Evolutionary conservation across 1,139 yeast genomes (phyloP).

Genomic region (Sugiyamaella castrensis): DNA sequence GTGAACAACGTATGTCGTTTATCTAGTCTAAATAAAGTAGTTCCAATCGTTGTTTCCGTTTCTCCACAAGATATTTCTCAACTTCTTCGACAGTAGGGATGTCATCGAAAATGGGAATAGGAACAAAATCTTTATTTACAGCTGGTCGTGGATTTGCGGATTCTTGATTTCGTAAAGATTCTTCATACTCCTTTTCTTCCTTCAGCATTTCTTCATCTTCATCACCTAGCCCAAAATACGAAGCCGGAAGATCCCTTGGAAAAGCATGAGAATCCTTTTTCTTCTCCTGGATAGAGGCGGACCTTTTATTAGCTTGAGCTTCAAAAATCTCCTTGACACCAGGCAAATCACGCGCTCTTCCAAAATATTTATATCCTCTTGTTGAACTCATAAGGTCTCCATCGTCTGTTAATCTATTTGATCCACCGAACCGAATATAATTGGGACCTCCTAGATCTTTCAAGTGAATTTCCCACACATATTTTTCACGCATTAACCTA

Average conservation of each 20-base stretch:
- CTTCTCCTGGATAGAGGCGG: background rate
- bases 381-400: constrained; percentile 26
- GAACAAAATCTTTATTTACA: constrained; percentile 17
- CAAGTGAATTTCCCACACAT: constrained; percentile 77
- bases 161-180: background rate
- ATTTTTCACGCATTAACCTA: constrained; percentile 60
- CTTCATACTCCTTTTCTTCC: constrained; percentile 31
- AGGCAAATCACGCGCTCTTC: constrained; percentile 77
- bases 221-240: constrained; percentile 47
- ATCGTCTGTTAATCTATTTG: background rate
- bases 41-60: constrained; percentile 46
- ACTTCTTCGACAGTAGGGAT: constrained; percentile 46
- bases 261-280: background rate
- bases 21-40: constrained; percentile 24
- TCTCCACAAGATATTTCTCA: constrained; percentile 47
- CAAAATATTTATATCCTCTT: constrained; percentile 71
- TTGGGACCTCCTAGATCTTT: constrained; percentile 69
- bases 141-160: constrained; percentile 8
- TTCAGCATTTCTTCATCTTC: constrained; percentile 33
- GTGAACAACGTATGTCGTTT: too few species aligned
- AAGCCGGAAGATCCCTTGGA: constrained; percentile 34
- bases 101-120: constrained; percentile 27
- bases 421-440: constrained; percentile 37
- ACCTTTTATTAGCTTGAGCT: constrained; percentile 27
- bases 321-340: constrained; percentile 60